Percentiles rank a stretch among this genome's conserved stretches.
These are phyloP conservation scores for Aspergillus heteromorphus DNA, from an alignment of 495 filamentous ascomycete species.

Conservation along the genomic window DNA sequence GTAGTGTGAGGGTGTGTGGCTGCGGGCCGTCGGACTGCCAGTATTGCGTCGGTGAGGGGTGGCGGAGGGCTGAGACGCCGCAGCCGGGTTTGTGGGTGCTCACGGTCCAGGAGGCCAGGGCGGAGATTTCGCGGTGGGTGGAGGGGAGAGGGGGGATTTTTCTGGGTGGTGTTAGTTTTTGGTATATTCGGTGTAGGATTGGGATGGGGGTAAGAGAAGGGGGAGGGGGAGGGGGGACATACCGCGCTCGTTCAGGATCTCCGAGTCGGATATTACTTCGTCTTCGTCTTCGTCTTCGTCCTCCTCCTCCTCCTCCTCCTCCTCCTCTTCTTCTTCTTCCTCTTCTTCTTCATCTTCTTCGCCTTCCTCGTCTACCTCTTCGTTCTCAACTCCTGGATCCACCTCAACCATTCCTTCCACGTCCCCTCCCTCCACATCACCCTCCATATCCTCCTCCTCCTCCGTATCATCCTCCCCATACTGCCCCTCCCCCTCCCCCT, in stretches of 20 bases:
- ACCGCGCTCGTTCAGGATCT: slow-evolving; percentile 39
- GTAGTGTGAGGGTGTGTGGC: slow-evolving; percentile 86
- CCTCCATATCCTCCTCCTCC: slow-evolving; percentile 21
- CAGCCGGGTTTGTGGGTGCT: slow-evolving; percentile 87
- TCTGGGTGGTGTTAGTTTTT: slow-evolving; percentile 3
- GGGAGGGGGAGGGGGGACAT: neutral
- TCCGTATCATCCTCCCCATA: slow-evolving; percentile 17
- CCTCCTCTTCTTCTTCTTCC: slow-evolving; percentile 36
- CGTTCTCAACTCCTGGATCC: too few relatives aligned
- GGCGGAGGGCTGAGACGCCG: slow-evolving; percentile 76
- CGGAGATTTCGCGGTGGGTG: slow-evolving; percentile 83
- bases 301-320: slow-evolving; percentile 37
- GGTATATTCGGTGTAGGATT: neutral
- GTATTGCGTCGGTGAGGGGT: slow-evolving; percentile 72
- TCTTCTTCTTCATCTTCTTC: neutral
- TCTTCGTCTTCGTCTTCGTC: slow-evolving; percentile 39
- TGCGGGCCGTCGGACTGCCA: slow-evolving; percentile 98
- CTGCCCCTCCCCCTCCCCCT: slow-evolving; percentile 20
- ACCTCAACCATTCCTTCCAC: too few relatives aligned
- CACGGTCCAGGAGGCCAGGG: slow-evolving; percentile 89
- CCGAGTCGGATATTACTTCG: slow-evolving; percentile 35
- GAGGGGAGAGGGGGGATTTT: slow-evolving; percentile 33
- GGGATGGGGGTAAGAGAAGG: neutral
- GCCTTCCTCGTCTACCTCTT: slow-evolving; percentile 15
- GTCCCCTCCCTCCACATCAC: slow-evolving; percentile 20